phyloP scores from a whole-genome alignment of 805 yeast species.

The Candida qinlingensis region DNA sequence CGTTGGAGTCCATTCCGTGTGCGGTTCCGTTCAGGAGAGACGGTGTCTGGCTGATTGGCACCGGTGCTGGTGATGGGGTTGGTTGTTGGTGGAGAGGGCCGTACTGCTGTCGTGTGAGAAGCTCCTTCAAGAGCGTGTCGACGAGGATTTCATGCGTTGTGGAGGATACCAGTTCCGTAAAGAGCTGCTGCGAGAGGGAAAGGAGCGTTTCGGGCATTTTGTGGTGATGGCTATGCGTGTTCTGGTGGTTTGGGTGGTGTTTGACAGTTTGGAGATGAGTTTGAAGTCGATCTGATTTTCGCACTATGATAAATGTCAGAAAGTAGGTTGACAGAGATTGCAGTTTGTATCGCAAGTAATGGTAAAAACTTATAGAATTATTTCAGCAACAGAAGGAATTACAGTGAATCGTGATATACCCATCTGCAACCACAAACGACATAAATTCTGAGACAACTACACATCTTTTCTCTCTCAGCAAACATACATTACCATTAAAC shows the following conservation, averaged over 20 bases:
- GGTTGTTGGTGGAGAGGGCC: conserved; percentile 2
- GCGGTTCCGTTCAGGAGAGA: neutral
- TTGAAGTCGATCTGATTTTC: too few relatives aligned
- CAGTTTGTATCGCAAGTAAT: too few relatives aligned
- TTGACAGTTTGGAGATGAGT: neutral
- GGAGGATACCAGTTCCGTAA: conserved; percentile 6
- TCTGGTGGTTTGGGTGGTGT: too few relatives aligned
- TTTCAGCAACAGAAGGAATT: too few relatives aligned
- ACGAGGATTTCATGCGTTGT: conserved; percentile 5
- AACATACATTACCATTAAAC: neutral
- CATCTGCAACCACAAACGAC: too few relatives aligned
- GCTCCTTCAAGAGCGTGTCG: conserved; percentile 4
- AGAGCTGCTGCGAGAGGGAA: conserved; percentile 5
- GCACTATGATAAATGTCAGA: too few relatives aligned
- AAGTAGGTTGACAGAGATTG: too few relatives aligned
- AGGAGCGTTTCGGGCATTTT: conserved; percentile 5
- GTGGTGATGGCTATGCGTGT: neutral
- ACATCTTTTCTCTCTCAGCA: too few relatives aligned
- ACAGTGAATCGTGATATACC: too few relatives aligned
- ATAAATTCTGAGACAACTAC: too few relatives aligned
- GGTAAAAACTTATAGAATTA: too few relatives aligned
- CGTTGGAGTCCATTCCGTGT: neutral
- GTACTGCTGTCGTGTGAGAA: conserved; percentile 3
- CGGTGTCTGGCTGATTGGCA: neutral
- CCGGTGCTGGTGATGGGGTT: conserved; percentile 6